Percentiles rank a stretch among this genome's conserved stretches.
These are phyloP conservation scores for Prunus kanzakura DNA, from an alignment of 306 rosid genomes.

Conservation along the genomic window DNA sequence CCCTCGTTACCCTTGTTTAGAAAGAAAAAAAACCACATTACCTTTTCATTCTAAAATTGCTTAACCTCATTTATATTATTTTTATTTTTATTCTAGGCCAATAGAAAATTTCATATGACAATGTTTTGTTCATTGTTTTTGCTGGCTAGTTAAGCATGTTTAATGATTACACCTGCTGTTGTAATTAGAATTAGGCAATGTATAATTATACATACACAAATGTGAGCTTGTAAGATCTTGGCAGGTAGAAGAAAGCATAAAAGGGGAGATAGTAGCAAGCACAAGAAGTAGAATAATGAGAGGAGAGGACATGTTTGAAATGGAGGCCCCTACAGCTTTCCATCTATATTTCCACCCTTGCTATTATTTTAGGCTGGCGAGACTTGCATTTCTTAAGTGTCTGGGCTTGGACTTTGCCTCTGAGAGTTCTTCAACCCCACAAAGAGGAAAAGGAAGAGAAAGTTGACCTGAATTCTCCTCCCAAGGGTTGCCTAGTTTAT, in stretches of 20 bases:
- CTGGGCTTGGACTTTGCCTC: constrained; percentile 59
- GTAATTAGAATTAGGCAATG: background rate
- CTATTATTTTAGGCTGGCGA: constrained; percentile 60
- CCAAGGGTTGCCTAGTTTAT: background rate
- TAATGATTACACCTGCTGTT: background rate
- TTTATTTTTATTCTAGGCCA: background rate
- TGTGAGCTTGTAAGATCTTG: constrained; percentile 3
- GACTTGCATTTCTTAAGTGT: constrained; percentile 76
- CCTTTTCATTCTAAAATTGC: too few species aligned
- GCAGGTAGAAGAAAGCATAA: constrained; percentile 48
- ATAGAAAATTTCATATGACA: background rate
- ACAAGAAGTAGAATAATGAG: constrained; percentile 46
- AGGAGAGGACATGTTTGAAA: constrained; percentile 38
- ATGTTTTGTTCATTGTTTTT: background rate
- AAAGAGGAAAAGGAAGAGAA: constrained; percentile 38
- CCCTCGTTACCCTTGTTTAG: too few species aligned
- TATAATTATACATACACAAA: background rate
- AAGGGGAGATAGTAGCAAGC: constrained; percentile 44
- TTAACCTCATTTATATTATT: too few species aligned
- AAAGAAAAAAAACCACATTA: too few species aligned
- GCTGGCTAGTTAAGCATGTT: background rate
- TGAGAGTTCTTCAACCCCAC: constrained; percentile 39
- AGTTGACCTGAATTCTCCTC: constrained; percentile 20
- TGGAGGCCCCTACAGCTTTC: constrained; percentile 35
- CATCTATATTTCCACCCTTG: constrained; percentile 51